Percentiles rank a stretch among this genome's conserved stretches.
Evolutionary conservation across 345 rosid species (phyloP).

Genomic region (Rubroshorea leprosula): DNA sequence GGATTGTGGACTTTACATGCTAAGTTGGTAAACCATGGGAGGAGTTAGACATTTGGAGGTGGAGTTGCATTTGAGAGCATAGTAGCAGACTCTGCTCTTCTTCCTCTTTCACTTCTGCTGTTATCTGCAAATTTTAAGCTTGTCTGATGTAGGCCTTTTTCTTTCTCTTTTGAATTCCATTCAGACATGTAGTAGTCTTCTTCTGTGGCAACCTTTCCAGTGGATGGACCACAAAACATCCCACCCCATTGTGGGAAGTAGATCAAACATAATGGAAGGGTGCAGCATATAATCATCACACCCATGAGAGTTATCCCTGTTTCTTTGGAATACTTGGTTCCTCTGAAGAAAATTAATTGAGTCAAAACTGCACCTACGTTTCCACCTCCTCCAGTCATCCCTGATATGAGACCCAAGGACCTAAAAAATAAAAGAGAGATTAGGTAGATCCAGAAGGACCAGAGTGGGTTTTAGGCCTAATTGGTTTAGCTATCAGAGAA

Average conservation of each 20-base stretch:
- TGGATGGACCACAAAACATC: constrained; percentile 73
- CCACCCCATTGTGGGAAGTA: constrained; percentile 98
- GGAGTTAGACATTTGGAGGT: constrained; percentile 20
- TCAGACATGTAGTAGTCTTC: constrained; percentile 78
- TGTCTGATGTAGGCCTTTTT: constrained; percentile 39
- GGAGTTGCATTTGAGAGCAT: constrained; percentile 10
- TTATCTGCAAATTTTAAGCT: constrained; percentile 73
- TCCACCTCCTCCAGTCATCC: constrained; percentile 93
- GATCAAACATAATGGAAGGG: constrained; percentile 51
- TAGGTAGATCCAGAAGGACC: no score
- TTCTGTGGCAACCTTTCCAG: constrained; percentile 37
- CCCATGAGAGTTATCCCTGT: constrained; percentile 80
- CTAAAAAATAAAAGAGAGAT: constrained; percentile 22
- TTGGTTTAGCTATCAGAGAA: no score
- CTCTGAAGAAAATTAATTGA: constrained; percentile 78
- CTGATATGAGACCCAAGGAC: constrained; percentile 76
- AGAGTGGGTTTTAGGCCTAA: no score
- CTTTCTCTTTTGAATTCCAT: constrained; percentile 54
- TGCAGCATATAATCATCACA: constrained; percentile 64
- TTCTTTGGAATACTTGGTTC: constrained; percentile 71
- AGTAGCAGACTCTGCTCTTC: constrained; percentile 12
- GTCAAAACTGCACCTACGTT: constrained; percentile 83
- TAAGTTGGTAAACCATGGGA: not conserved
- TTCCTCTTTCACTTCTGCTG: constrained; percentile 65
- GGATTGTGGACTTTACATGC: not conserved